Evolutionary conservation across 176 grass and related monocot genomes (phyloP).

Genomic region (Chloris gayana): DNA sequence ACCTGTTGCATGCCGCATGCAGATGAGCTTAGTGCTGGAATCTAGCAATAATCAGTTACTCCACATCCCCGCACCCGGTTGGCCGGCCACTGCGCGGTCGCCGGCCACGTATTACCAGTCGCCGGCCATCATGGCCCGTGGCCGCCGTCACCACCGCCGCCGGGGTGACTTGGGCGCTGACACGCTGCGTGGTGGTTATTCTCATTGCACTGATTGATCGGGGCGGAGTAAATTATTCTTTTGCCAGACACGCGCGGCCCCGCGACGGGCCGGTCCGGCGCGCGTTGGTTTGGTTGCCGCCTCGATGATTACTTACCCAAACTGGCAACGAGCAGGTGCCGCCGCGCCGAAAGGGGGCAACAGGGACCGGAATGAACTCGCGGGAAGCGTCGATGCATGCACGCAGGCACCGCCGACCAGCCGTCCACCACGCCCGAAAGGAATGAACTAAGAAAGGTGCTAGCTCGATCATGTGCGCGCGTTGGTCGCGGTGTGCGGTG

Average conservation of each 20-base stretch:
- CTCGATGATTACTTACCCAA: constrained; percentile 6
- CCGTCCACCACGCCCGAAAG: background rate
- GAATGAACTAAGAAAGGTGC: background rate
- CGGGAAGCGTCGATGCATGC: background rate
- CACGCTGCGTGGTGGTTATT: constrained; percentile 16
- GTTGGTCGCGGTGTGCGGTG: background rate
- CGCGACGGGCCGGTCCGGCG: background rate
- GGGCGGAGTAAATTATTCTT: background rate
- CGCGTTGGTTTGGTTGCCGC: background rate
- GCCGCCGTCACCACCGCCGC: constrained; percentile 14
- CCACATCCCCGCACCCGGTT: background rate
- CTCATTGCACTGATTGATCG: constrained; percentile 27
- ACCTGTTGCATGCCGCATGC: constrained; percentile 8
- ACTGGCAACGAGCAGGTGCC: constrained; percentile 6
- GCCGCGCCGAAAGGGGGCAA: background rate
- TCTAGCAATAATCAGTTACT: background rate
- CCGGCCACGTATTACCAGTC: constrained; percentile 1
- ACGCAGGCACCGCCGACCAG: background rate
- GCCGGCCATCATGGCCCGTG: background rate
- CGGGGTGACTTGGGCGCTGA: constrained; percentile 21
- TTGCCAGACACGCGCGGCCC: constrained; percentile 25
- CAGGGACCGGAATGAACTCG: background rate
- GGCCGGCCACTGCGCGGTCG: background rate
- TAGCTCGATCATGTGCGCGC: background rate
- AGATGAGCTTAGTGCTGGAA: background rate